Conservation (phyloP, 2,329 filamentous ascomycete genomes). For the Xylariales sp. region DNA sequence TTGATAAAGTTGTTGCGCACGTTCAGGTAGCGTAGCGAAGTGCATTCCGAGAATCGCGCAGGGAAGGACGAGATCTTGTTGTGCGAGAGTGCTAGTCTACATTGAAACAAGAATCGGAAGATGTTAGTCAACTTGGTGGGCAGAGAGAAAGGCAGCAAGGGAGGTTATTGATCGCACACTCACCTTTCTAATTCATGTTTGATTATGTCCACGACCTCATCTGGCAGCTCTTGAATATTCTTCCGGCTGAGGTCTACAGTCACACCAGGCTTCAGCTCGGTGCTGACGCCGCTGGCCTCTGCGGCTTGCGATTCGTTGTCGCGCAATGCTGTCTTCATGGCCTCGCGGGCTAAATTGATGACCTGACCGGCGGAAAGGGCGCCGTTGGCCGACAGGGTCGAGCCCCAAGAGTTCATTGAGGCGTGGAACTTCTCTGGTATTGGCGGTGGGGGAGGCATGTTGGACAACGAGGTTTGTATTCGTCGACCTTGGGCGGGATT, state of each 20-base stretch:
- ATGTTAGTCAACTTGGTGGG: background rate
- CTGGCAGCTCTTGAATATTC: conserved; percentile 65
- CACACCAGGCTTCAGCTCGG: conserved; percentile 63
- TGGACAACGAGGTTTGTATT: conserved; percentile 15
- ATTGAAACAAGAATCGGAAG: conserved; percentile 5
- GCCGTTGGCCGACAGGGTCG: conserved; percentile 43
- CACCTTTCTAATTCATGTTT: conserved; percentile 71
- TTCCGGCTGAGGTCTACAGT: conserved; percentile 76
- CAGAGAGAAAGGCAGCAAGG: conserved; percentile 18
- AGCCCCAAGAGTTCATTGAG: conserved; percentile 25
- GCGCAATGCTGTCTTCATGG: conserved; percentile 62
- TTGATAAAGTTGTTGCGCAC: conserved; percentile 71
- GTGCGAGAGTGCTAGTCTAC: conserved; percentile 74
- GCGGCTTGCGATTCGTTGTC: conserved; percentile 61
- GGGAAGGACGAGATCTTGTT: conserved; percentile 71
- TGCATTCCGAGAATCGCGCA: conserved; percentile 68
- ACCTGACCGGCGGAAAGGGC: conserved; percentile 60
- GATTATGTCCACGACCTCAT: conserved; percentile 71
- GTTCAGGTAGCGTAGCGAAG: conserved; percentile 74
- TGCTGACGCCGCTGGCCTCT: conserved; percentile 55
- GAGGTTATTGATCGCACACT: conserved; percentile 15
- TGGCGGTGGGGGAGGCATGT: conserved; percentile 37
- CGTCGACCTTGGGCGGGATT: conserved; percentile 22
- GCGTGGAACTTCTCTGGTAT: conserved; percentile 42
- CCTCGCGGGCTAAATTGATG: conserved; percentile 60